These are phyloP conservation scores for Lichtheimia ornata DNA, from an alignment of 371 early-diverging fungal species.

Conservation along the genomic window DNA sequence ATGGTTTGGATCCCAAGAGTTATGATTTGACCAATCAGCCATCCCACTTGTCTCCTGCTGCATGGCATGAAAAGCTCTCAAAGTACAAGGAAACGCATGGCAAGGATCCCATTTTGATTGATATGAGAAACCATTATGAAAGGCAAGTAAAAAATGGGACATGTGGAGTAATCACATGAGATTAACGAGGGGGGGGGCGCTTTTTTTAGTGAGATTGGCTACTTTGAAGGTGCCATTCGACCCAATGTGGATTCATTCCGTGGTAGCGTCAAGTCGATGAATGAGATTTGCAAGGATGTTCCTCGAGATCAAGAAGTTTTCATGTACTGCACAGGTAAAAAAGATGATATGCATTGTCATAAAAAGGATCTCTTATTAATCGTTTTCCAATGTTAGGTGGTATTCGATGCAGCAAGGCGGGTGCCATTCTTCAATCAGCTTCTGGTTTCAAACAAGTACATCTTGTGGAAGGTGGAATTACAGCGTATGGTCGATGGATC, in stretches of 20 bases:
- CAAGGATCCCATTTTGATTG: constrained; percentile 63
- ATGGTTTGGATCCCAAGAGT: constrained; percentile 54
- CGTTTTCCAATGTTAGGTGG: constrained; percentile 50
- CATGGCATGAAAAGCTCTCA: constrained; percentile 61
- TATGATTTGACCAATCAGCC: constrained; percentile 68
- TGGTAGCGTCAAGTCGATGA: constrained; percentile 57
- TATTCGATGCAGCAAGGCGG: constrained; percentile 77
- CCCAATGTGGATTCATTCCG: constrained; percentile 80
- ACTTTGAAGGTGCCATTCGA: constrained; percentile 71
- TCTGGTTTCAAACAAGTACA: constrained; percentile 71
- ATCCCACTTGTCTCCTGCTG: constrained; percentile 66
- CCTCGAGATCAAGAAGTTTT: constrained; percentile 66
- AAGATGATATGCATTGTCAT: constrained; percentile 3
- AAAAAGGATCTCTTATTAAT: neutral
- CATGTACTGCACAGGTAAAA: constrained; percentile 77
- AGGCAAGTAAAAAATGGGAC: constrained; percentile 30
- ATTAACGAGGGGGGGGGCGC: neutral
- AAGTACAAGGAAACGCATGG: constrained; percentile 38
- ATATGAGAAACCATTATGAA: constrained; percentile 86
- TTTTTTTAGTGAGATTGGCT: constrained; percentile 62
- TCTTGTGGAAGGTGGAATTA: constrained; percentile 75
- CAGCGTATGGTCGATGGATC: constrained; percentile 76
- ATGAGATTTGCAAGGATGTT: constrained; percentile 48
- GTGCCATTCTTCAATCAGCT: constrained; percentile 71
- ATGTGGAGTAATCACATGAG: no score